Conservation (phyloP, 345 rosid genomes). For the Luvunga scandens region DNA sequence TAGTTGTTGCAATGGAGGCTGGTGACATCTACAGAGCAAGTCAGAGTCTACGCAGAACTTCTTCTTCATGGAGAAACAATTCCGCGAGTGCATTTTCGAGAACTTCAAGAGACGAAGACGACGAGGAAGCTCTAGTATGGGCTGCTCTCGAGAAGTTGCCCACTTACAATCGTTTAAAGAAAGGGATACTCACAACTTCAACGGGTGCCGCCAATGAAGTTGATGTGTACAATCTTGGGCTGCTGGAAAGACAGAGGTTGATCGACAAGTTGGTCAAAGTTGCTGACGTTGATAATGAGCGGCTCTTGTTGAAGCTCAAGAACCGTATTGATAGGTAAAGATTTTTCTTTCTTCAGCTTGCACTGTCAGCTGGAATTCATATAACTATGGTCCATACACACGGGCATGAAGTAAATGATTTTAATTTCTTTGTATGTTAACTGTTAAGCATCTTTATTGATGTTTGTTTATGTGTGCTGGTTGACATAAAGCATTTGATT, state of each 20-base stretch:
- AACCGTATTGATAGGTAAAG: slow-evolving; percentile 30
- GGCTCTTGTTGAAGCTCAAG: slow-evolving; percentile 34
- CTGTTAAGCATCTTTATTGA: too few species aligned
- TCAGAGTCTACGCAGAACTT: slow-evolving; percentile 9
- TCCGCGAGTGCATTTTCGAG: slow-evolving; percentile 32
- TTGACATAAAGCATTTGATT: too few species aligned
- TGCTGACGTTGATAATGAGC: slow-evolving; percentile 36
- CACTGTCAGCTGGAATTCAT: too few species aligned
- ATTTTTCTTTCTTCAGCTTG: not conserved
- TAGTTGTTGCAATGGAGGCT: slow-evolving; percentile 8
- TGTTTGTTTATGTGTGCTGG: too few species aligned
- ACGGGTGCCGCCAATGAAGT: slow-evolving; percentile 20
- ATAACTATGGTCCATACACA: too few species aligned
- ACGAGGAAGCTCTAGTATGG: slow-evolving; percentile 57
- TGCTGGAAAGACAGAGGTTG: slow-evolving; percentile 23
- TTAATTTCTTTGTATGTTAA: too few species aligned
- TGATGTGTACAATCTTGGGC: slow-evolving; percentile 22
- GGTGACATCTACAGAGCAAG: slow-evolving; percentile 38
- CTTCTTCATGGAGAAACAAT: slow-evolving; percentile 9
- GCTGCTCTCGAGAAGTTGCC: slow-evolving; percentile 30
- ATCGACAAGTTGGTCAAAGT: slow-evolving; percentile 31
- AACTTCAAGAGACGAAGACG: slow-evolving; percentile 63
- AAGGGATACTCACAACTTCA: slow-evolving; percentile 31
- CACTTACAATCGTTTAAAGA: slow-evolving; percentile 31
- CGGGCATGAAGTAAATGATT: too few species aligned